phyloP scores from a whole-genome alignment of 78 protist genomes.

The Tieghemostelium lacteum region DNA sequence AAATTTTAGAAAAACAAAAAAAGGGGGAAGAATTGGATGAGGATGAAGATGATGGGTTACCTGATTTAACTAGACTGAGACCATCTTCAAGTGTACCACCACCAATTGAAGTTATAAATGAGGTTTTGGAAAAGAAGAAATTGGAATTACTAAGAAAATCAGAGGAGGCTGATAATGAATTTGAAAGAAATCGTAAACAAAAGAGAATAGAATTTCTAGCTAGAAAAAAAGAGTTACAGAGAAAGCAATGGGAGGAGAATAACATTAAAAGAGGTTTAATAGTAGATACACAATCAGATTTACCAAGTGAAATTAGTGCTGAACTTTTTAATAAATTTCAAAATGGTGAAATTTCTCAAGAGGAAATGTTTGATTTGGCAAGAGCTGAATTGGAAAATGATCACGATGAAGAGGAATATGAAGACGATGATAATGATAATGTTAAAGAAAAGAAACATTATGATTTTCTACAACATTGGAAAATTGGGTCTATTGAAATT shows the following conservation, averaged over 20 bases:
- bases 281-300: background rate
- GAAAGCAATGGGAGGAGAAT: slow-evolving; percentile 26
- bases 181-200: slow-evolving; percentile 13
- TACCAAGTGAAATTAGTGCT: slow-evolving; percentile 41
- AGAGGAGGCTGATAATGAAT: slow-evolving; percentile 35
- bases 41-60: slow-evolving; percentile 42
- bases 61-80: slow-evolving; percentile 49
- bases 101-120: slow-evolving; percentile 18
- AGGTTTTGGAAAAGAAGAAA: slow-evolving; percentile 18
- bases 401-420: background rate
- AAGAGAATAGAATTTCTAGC: slow-evolving; percentile 69
- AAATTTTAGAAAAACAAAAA: background rate
- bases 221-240: slow-evolving; percentile 27
- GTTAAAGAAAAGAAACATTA: slow-evolving; percentile 6
- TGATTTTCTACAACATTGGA: slow-evolving; percentile 53
- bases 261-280: slow-evolving; percentile 4
- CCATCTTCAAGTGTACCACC: slow-evolving; percentile 17
- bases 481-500: slow-evolving; percentile 59
- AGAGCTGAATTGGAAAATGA: background rate
- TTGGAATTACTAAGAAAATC: slow-evolving; percentile 18
- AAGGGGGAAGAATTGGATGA: background rate
- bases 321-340: slow-evolving; percentile 7
- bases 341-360: slow-evolving; percentile 61
- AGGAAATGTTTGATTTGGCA: slow-evolving; percentile 45
- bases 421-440: background rate